Evolutionary conservation across 495 filamentous ascomycete genomes (phyloP).

Genomic region (Tuber melanosporum): DNA sequence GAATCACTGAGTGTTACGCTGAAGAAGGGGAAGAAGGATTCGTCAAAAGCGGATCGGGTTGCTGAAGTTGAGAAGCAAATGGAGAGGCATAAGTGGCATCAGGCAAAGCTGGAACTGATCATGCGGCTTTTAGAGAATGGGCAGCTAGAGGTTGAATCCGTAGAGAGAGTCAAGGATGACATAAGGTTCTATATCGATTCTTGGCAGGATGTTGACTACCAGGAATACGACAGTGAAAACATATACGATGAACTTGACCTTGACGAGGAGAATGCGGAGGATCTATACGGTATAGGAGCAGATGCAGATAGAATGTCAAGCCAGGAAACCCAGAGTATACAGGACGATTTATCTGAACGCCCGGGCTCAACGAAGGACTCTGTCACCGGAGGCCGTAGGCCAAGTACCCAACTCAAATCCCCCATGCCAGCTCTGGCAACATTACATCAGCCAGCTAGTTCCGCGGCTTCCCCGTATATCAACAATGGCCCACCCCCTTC

Average conservation of each 20-base stretch:
- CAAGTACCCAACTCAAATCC: slow-evolving; percentile 87
- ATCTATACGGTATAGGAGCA: slow-evolving; percentile 67
- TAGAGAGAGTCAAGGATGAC: slow-evolving; percentile 77
- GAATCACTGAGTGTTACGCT: slow-evolving; percentile 78
- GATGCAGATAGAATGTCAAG: slow-evolving; percentile 87
- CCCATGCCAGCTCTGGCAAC: slow-evolving; percentile 86
- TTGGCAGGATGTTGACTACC: slow-evolving; percentile 77
- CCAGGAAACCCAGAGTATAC: slow-evolving; percentile 88
- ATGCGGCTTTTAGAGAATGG: slow-evolving; percentile 87
- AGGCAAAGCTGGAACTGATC: slow-evolving; percentile 84
- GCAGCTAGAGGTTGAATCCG: slow-evolving; percentile 74
- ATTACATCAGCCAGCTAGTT: slow-evolving; percentile 54
- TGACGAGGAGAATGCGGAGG: slow-evolving; percentile 71
- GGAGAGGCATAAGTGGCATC: slow-evolving; percentile 95
- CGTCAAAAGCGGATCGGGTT: slow-evolving; percentile 74
- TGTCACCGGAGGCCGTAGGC: slow-evolving; percentile 57
- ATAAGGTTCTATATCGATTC: slow-evolving; percentile 94
- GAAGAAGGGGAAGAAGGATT: slow-evolving; percentile 88
- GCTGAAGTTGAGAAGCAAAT: slow-evolving; percentile 73
- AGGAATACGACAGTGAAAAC: slow-evolving; percentile 79
- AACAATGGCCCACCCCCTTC: slow-evolving; percentile 51
- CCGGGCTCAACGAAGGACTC: slow-evolving; percentile 50
- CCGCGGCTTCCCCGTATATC: slow-evolving; percentile 51
- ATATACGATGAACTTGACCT: slow-evolving; percentile 94
- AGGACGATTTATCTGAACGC: slow-evolving; percentile 74